Conservation (phyloP, 108 stramenopile genomes). For the Fragilariopsis cylindrus region DNA sequence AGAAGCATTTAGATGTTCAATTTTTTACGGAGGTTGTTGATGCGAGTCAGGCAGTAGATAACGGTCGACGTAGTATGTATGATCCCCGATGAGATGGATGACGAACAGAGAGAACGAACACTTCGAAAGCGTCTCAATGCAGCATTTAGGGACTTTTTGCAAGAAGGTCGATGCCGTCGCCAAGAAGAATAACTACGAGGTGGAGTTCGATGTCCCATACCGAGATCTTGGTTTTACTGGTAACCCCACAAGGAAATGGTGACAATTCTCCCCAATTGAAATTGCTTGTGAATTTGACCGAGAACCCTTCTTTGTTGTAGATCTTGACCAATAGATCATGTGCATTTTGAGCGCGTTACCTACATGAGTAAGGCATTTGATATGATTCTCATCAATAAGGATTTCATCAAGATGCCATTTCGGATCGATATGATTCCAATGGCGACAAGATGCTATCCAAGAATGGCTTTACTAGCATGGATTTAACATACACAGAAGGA, state of each 20-base stretch:
- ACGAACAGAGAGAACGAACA: conserved; percentile 95
- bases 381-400: conserved; percentile 95
- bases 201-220: conserved; percentile 97
- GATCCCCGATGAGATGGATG: conserved; percentile 99
- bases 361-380: conserved; percentile 97
- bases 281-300: conserved; percentile 96
- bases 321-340: conserved; percentile 94
- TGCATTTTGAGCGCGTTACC: conserved; percentile 98
- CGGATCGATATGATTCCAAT: conserved; percentile 92
- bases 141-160: conserved; percentile 97
- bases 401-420: conserved; percentile 81
- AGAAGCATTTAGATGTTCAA: conserved; percentile 96
- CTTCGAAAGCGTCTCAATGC: conserved; percentile 86
- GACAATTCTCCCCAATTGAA: conserved; percentile 90
- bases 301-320: conserved; percentile 93
- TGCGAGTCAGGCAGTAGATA: conserved; percentile 93
- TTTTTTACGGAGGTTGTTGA: conserved; percentile 98
- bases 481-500: conserved; percentile 97
- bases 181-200: conserved; percentile 59
- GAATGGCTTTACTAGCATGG: conserved; percentile 97
- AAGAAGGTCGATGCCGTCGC: conserved; percentile 87
- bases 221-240: conserved; percentile 95
- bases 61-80: conserved; percentile 87
- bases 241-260: conserved; percentile 99
- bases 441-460: conserved; percentile 90